Conservation (phyloP, 768 basidiomycete genomes). For the Chalciporus pseudorubinellus region DNA sequence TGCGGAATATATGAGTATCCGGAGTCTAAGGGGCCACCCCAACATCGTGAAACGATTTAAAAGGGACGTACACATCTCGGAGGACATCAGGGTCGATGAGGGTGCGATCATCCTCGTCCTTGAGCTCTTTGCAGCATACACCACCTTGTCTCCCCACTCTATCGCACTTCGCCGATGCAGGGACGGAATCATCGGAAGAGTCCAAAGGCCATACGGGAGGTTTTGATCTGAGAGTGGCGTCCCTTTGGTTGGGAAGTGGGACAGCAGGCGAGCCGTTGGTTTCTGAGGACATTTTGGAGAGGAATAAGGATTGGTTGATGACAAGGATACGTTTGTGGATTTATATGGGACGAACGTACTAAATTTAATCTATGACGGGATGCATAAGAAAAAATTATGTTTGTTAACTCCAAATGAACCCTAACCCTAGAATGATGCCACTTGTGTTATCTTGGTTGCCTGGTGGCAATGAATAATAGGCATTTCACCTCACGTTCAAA, state of each 20-base stretch:
- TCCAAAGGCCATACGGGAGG: conserved; percentile 69
- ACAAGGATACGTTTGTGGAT: background rate
- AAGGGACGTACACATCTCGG: conserved; percentile 68
- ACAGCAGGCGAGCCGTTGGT: conserved; percentile 13
- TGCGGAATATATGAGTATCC: conserved; percentile 27
- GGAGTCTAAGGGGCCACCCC: background rate
- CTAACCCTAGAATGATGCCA: conserved; percentile 8
- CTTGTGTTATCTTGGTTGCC: background rate
- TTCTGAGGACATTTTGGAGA: conserved; percentile 19
- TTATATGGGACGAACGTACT: conserved; percentile 6
- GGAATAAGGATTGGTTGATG: background rate
- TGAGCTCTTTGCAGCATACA: conserved; percentile 88
- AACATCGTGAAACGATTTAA: background rate
- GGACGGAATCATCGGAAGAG: conserved; percentile 39
- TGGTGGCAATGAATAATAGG: too few species aligned
- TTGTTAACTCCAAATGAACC: background rate
- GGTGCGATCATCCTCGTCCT: conserved; percentile 71
- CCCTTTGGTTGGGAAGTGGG: conserved; percentile 18
- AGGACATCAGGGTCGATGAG: conserved; percentile 86
- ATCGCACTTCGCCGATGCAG: conserved; percentile 58
- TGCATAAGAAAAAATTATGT: too few species aligned
- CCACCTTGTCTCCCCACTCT: conserved; percentile 53
- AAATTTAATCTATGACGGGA: background rate
- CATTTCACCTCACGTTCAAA: background rate
- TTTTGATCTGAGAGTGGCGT: conserved; percentile 23